Conservation (phyloP, 1,139 yeast genomes). For the Blastobotrys petasosporus region DNA sequence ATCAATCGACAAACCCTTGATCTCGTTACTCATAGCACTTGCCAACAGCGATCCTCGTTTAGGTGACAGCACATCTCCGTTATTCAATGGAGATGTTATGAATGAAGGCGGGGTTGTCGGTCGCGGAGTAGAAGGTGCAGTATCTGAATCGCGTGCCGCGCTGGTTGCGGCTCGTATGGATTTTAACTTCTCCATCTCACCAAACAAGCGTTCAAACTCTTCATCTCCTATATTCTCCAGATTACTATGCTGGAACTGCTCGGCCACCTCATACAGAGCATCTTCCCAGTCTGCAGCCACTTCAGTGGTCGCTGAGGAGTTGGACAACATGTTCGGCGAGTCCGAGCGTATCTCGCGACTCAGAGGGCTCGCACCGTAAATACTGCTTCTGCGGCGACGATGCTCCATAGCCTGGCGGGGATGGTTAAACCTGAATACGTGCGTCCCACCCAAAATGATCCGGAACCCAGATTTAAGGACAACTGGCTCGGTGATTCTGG, state of each 20-base stretch:
- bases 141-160: constrained; percentile 2
- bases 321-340: not conserved
- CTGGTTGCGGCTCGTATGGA: constrained; percentile 5
- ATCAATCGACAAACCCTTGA: too few species aligned
- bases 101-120: constrained; percentile 4
- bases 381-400: constrained; percentile 8
- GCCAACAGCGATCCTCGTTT: too few species aligned
- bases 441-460: constrained; percentile 24
- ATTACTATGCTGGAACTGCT: constrained; percentile 12
- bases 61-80: not conserved
- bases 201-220: constrained; percentile 20
- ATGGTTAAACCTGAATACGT: constrained; percentile 27
- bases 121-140: not conserved
- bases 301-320: not conserved
- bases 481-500: constrained; percentile 13
- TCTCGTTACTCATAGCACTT: too few species aligned
- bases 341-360: not conserved
- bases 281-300: constrained; percentile 16
- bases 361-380: not conserved
- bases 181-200: constrained; percentile 18
- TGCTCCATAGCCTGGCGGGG: constrained; percentile 21
- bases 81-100: not conserved
- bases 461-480: constrained; percentile 25
- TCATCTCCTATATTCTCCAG: constrained; percentile 19
- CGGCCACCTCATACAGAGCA: constrained; percentile 19